Conservation (phyloP, 768 basidiomycete species). For the Omphalotus guepiniiformis region DNA sequence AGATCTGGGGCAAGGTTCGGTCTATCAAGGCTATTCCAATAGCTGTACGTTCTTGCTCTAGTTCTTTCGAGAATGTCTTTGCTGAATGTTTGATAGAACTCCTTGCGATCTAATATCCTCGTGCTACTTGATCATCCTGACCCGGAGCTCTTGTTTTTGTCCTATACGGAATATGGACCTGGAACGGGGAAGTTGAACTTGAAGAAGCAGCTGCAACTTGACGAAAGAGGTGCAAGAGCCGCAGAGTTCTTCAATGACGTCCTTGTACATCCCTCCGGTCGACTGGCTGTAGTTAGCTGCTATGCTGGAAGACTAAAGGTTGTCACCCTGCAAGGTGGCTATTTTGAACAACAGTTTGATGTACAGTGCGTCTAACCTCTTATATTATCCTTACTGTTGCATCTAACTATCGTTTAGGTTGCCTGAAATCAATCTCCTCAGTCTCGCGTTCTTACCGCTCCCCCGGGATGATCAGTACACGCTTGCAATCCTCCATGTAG, state of each 20-base stretch:
- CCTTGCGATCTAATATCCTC: conserved; percentile 46
- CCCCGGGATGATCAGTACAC: conserved; percentile 36
- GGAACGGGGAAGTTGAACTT: conserved; percentile 32
- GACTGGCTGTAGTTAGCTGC: conserved; percentile 56
- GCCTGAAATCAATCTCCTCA: conserved; percentile 64
- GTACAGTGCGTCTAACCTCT: conserved; percentile 45
- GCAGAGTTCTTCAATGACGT: conserved; percentile 73
- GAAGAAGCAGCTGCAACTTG: conserved; percentile 46
- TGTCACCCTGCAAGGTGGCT: conserved; percentile 51
- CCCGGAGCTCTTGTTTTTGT: conserved; percentile 64
- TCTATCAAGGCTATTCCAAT: conserved; percentile 52
- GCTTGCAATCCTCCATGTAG: conserved; percentile 65
- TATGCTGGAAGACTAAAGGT: conserved; percentile 71
- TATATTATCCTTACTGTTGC: conserved; percentile 1
- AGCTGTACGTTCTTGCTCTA: conserved; percentile 33
- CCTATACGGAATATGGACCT: conserved; percentile 35
- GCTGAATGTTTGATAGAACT: conserved; percentile 22
- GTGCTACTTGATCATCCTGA: conserved; percentile 75
- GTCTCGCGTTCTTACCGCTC: conserved; percentile 57
- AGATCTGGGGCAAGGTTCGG: conserved; percentile 68
- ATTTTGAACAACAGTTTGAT: conserved; percentile 55
- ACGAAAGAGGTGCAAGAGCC: conserved; percentile 51
- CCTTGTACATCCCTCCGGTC: conserved; percentile 60
- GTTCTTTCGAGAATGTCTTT: background rate
- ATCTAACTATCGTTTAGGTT: conserved; percentile 34